A percentile compares a stretch with the other conserved stretches of the same genome.
Evolutionary conservation across 331 rosid genomes (phyloP).

Genomic region (Pyracantha coccinea): DNA sequence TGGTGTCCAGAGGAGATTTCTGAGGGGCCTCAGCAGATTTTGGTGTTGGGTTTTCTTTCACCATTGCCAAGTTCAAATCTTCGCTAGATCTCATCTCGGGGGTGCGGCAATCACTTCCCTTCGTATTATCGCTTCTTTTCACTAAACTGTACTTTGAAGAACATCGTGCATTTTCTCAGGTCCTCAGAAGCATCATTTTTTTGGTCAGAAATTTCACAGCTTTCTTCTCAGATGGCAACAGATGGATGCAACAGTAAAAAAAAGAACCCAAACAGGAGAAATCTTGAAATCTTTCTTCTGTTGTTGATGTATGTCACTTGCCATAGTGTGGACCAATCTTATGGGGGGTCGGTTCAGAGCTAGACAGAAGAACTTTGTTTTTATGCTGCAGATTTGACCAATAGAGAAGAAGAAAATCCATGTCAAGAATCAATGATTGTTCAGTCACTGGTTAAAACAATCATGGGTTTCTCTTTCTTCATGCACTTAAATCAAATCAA

Average conservation of each 20-base stretch:
- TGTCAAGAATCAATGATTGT: not conserved
- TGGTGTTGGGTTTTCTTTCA: not conserved
- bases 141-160: slow-evolving; percentile 1
- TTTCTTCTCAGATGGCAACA: slow-evolving; percentile 2
- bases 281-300: not conserved
- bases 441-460: not conserved
- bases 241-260: slow-evolving; percentile 27
- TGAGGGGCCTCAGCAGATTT: not conserved
- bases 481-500: not conserved
- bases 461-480: not conserved
- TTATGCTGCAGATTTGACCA: slow-evolving; percentile 14
- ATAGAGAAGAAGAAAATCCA: not conserved
- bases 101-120: no score
- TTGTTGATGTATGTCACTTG: slow-evolving; percentile 10
- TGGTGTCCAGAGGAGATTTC: not conserved
- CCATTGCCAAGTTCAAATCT: not conserved
- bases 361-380: not conserved
- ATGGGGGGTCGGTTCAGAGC: not conserved
- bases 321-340: slow-evolving; percentile 9
- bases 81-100: not conserved
- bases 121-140: not conserved
- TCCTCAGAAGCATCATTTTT: not conserved
- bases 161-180: not conserved
- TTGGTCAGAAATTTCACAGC: not conserved
- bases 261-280: slow-evolving; percentile 2